Evolutionary conservation across 805 yeast genomes (phyloP), one percentile per base, ranked within the genome.

Genomic region (Ascoidea tarda): DNA sequence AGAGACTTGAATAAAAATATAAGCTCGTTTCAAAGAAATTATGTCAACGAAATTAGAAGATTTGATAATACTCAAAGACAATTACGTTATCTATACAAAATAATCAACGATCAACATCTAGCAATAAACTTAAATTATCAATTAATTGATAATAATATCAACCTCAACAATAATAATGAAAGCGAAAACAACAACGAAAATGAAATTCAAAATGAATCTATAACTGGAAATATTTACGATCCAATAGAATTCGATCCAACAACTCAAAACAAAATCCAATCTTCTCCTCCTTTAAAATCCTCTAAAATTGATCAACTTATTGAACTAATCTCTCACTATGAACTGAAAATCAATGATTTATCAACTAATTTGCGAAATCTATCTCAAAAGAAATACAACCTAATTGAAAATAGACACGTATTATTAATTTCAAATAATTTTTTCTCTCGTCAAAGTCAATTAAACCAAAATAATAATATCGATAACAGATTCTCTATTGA

Each of bases 61-160:
- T 72, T 87, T 52, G 97, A 91, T 66, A 85, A 88, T 63, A 78
- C 84, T n/a, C 87, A 89, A 66, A 82, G 97, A 56, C 98, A 91
- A 66, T 76, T 82, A 52, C 73, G 85, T 45, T 77, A 70, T 57
- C 67, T 79, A 59, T 73, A 74, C 55, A 60, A 67, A 1, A 73
- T 80, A 50, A 73, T 85, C 50, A 71, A 71, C 51, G 70, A 73
- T 48, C 80, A 77, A 58, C 69, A 69, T 12, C 74, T 80, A 49
- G 60, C 62, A 38, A 57, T 69, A 38, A 38, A 38, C 14, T 38
- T 10, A 10, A 46, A 63, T 33, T 45, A 38, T 38, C 44, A 38
- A 38, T 10, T 38, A 10, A 38, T 38, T 38, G 44, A 38, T 38
- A 10, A 2, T 10, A 38, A 38, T 38, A 38, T 38, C 14, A 21